phyloP scores from a whole-genome alignment of 306 rosid species.

The Calophaca sinica region DNA sequence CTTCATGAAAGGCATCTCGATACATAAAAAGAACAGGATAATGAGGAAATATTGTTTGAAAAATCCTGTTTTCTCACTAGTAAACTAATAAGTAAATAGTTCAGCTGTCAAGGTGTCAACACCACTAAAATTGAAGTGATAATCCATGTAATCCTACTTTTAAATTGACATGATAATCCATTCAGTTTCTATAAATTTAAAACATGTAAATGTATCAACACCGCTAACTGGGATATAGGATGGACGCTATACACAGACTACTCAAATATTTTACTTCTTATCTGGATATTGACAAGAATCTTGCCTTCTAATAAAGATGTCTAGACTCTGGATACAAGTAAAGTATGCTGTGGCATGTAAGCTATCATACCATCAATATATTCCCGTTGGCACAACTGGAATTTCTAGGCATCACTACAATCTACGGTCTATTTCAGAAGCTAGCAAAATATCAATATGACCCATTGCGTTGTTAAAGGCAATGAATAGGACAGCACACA shows the following conservation, averaged over 20 bases:
- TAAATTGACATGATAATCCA: constrained; percentile 15
- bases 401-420: not conserved
- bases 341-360: constrained; percentile 11
- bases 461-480: not conserved
- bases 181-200: constrained; percentile 31
- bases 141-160: constrained; percentile 8
- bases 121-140: constrained; percentile 20
- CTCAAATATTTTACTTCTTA: constrained; percentile 3
- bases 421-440: constrained; percentile 11
- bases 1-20: constrained; percentile 22
- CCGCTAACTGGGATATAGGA: constrained; percentile 1
- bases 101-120: constrained; percentile 11
- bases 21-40: constrained; percentile 13
- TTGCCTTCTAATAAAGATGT: not conserved
- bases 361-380: not conserved
- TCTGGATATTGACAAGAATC: constrained; percentile 20
- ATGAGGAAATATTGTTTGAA: constrained; percentile 11
- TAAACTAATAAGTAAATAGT: constrained; percentile 19
- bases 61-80: not conserved
- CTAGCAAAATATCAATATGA: constrained; percentile 2
- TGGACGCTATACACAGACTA: not conserved
- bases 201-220: constrained; percentile 16
- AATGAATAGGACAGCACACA: not conserved
- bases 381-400: constrained; percentile 20
- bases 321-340: not conserved